These are phyloP conservation scores for Saposhnikovia divaricata DNA, from an alignment of 129 eudicot genomes.

Conservation along the genomic window DNA sequence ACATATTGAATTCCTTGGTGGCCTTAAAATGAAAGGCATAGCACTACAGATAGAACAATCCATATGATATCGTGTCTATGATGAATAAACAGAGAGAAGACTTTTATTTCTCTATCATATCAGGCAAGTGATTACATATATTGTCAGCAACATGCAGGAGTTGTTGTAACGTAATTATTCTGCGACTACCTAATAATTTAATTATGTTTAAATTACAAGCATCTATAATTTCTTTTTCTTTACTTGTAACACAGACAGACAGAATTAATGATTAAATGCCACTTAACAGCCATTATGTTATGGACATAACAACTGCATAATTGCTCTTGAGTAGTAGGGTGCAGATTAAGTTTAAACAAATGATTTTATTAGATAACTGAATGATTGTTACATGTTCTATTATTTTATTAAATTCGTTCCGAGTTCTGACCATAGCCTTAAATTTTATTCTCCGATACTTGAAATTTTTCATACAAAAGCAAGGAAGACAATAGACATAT, in stretches of 20 bases:
- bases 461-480: no score
- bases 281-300: constrained; percentile 1
- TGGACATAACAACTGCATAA: constrained; percentile 7
- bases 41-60: constrained; percentile 87
- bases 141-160: constrained; percentile 22
- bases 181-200: background rate
- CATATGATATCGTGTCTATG: constrained; percentile 24
- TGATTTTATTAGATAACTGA: background rate
- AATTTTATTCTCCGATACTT: background rate
- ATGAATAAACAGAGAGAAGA: background rate
- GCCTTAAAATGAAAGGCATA: constrained; percentile 83
- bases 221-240: constrained; percentile 37
- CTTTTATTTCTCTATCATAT: background rate
- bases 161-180: constrained; percentile 17
- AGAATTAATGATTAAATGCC: constrained; percentile 17
- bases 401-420: background rate
- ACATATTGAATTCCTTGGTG: constrained; percentile 90
- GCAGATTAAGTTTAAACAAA: background rate
- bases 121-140: background rate
- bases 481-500: no score
- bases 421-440: background rate
- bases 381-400: background rate
- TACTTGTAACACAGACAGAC: constrained; percentile 14
- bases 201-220: constrained; percentile 29
- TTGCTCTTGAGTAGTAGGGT: constrained; percentile 2